These are phyloP conservation scores for Puccinia horiana DNA, from an alignment of 1,284 basidiomycete genomes.

Conservation along the genomic window DNA sequence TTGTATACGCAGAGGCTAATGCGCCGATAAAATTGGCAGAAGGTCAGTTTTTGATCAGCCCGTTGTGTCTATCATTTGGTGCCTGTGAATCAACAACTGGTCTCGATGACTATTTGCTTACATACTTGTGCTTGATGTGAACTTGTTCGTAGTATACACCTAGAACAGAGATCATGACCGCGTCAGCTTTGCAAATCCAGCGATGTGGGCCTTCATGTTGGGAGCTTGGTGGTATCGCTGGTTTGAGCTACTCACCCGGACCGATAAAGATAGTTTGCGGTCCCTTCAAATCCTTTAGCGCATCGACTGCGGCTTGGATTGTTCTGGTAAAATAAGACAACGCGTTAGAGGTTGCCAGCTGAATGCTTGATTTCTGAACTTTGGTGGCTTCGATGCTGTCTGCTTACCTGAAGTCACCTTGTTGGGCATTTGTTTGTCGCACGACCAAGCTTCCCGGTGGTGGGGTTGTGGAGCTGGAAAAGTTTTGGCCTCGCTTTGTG, in stretches of 20 bases:
- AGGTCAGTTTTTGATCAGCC: neutral
- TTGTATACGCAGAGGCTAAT: constrained; percentile 35
- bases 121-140: constrained; percentile 10
- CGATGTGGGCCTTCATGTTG: neutral
- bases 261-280: constrained; percentile 17
- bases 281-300: neutral
- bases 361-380: neutral
- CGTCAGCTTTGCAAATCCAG: neutral
- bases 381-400: neutral
- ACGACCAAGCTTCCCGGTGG: constrained; percentile 5
- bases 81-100: neutral
- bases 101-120: neutral
- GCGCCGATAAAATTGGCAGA: neutral
- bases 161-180: neutral
- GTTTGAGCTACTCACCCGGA: neutral
- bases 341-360: too few species aligned
- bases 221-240: neutral
- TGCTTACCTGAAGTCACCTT: constrained; percentile 5
- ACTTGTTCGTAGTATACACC: constrained; percentile 8
- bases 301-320: constrained; percentile 17
- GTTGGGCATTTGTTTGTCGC: neutral
- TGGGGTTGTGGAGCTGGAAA: neutral
- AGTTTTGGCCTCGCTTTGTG: neutral
- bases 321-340: neutral
- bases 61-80: neutral